Base-by-base conservation (phyloP, 768 basidiomycete genomes). In the Pholiota conissans region DNA sequence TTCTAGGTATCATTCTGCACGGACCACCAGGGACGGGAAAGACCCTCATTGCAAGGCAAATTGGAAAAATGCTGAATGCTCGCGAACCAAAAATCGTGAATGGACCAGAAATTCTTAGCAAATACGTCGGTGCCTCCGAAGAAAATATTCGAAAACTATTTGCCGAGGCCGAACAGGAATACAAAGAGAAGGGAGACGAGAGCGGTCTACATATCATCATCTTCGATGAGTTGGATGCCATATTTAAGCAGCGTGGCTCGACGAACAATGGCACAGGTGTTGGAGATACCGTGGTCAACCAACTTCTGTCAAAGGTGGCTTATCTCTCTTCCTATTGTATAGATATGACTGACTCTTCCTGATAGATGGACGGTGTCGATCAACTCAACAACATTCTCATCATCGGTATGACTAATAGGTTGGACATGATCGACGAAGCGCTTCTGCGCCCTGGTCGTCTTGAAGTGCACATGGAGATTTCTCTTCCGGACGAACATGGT, bases 401-500 rank as follows among this genome's bases (percentile, higher is more conserved):
- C 64, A 99, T 99, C 64, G 97, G 97, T 65, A 99, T 99, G 97
- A 99, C 96, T 46, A 98, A 99, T 73, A 89, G 97, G 59, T 75
- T 86, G 40, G 97, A 99, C 79, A 93, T 99, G 95, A 98, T 99
- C 65, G 97, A 99, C 67, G 97, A 99, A 69, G 97, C 96, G 7
- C 83, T 98, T 2, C 82, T 98, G 5, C 95, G 97, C 65, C 95
- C 97, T 0, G 97, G 97, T 40, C 95, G 97, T 79, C 88, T 99
- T 47, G 97, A 99, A 71, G 95, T 98, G 13, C 97, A 98, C 74
- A 97, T 99, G 89, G 97, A 99, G 74, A 98, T 99, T 60, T 98
- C 95, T 2, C 80, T 99, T 0, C 97, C 97, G 0, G 96, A 98
- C 67, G 95, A 94, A 67, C 74, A 88, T 2, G 97, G 97, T 27